These are phyloP conservation scores for Hanseniaspora clermontiae DNA, from an alignment of 805 yeast species.

Conservation along the genomic window DNA sequence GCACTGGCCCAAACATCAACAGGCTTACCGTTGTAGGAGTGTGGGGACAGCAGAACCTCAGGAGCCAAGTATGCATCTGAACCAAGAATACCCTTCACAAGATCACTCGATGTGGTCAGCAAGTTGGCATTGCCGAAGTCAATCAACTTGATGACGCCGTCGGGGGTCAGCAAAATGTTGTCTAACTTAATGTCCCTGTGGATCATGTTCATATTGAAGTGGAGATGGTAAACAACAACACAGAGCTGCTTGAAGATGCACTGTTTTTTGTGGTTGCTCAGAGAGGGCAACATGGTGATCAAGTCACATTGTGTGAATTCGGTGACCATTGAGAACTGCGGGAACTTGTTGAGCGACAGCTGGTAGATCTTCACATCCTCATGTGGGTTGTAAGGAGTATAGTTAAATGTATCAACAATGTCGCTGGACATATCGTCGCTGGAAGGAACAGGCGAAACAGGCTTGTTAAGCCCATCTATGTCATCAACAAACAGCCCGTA, in stretches of 20 bases:
- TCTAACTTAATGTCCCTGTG: conserved; percentile 89
- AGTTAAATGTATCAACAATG: neutral
- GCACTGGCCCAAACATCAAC: conserved; percentile 92
- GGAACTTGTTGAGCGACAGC: conserved; percentile 7
- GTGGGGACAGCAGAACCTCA: conserved; percentile 46
- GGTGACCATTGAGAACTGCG: conserved; percentile 46
- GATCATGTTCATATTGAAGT: conserved; percentile 61
- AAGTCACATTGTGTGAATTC: conserved; percentile 88
- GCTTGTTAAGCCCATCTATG: neutral
- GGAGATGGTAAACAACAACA: conserved; percentile 64
- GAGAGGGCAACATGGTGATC: conserved; percentile 65
- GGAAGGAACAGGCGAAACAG: neutral
- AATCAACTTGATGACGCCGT: conserved; percentile 72
- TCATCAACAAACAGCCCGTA: conserved; percentile 14
- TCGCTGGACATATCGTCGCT: neutral
- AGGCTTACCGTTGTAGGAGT: conserved; percentile 66
- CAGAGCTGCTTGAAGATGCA: conserved; percentile 78
- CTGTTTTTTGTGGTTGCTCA: conserved; percentile 41
- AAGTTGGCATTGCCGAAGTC: conserved; percentile 91
- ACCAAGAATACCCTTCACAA: conserved; percentile 75
- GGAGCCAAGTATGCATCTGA: conserved; percentile 95
- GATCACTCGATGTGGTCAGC: conserved; percentile 30
- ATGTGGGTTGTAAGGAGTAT: conserved; percentile 12
- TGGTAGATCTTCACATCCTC: conserved; percentile 11
- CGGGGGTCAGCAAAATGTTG: conserved; percentile 69